A percentile compares a stretch with the other conserved stretches of the same genome.
Evolutionary conservation across 805 yeast species (phyloP).

Genomic region (Cyberlindnera maclurae): DNA sequence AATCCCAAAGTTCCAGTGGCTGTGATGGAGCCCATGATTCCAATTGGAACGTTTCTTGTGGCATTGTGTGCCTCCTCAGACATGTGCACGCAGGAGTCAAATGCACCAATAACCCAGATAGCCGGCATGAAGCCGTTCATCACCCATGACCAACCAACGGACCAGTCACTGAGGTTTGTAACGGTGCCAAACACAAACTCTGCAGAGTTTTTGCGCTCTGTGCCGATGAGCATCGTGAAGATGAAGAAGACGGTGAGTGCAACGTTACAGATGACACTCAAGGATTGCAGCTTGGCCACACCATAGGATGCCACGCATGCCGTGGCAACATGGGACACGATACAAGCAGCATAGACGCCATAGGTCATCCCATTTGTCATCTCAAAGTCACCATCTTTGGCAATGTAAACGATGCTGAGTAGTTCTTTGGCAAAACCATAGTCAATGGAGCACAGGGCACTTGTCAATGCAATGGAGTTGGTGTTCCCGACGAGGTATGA

Average conservation of each 20-base stretch:
- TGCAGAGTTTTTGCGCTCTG: conserved; percentile 35
- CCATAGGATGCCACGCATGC: conserved; percentile 52
- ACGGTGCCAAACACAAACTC: conserved; percentile 46
- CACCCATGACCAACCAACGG: conserved; percentile 48
- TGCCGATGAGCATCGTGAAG: conserved; percentile 62
- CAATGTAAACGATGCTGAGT: conserved; percentile 49
- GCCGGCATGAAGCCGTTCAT: conserved; percentile 52
- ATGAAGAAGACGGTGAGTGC: conserved; percentile 45
- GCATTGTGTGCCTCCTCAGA: conserved; percentile 64
- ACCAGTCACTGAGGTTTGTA: conserved; percentile 44
- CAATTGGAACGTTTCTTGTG: conserved; percentile 52
- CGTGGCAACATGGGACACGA: conserved; percentile 41
- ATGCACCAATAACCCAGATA: conserved; percentile 70
- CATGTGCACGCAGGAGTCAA: conserved; percentile 67
- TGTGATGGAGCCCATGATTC: conserved; percentile 50
- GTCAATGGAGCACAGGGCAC: conserved; percentile 60
- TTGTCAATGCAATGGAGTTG: conserved; percentile 58
- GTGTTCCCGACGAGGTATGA: conserved; percentile 62
- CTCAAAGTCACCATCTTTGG: conserved; percentile 46
- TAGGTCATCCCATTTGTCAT: conserved; percentile 48
- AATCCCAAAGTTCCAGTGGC: conserved; percentile 54
- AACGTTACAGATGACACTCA: conserved; percentile 49
- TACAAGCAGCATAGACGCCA: conserved; percentile 61
- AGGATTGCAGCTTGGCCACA: conserved; percentile 52
- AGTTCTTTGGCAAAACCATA: conserved; percentile 62